phyloP scores from a whole-genome alignment of 805 yeast species.

The Saccharomycopsis sp. region DNA sequence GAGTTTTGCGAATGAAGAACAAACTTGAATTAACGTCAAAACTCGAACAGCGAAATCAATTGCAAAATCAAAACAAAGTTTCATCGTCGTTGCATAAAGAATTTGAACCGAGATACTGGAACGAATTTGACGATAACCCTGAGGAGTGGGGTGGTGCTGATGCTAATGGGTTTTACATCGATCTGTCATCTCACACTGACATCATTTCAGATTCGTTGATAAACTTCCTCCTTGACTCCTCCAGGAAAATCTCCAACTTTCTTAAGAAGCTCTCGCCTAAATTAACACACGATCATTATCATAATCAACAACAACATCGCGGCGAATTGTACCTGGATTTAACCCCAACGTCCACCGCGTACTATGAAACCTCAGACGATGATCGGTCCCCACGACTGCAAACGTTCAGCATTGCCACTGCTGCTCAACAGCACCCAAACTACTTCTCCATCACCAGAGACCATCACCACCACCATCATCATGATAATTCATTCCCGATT shows the following conservation, averaged over 20 bases:
- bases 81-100: too few species aligned
- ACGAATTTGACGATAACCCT: conserved; percentile 21
- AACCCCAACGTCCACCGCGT: not conserved
- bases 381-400: not conserved
- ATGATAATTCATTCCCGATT: not conserved
- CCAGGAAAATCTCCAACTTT: not conserved
- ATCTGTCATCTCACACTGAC: not conserved
- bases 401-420: not conserved
- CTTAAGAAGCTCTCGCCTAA: not conserved
- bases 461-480: too few species aligned
- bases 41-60: conserved; percentile 10
- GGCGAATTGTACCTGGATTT: not conserved
- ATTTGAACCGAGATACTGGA: conserved; percentile 17
- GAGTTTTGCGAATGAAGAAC: conserved; percentile 9
- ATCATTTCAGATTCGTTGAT: conserved; percentile 14
- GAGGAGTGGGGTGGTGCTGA: conserved; percentile 14
- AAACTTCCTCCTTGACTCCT: conserved; percentile 10
- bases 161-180: conserved; percentile 12
- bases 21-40: conserved; percentile 11
- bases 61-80: not conserved
- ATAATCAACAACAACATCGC: not conserved
- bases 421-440: not conserved
- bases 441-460: not conserved
- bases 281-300: too few species aligned
- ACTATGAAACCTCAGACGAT: not conserved